These are phyloP conservation scores for Collybia nuda DNA, from an alignment of 768 basidiomycete genomes.

Conservation along the genomic window DNA sequence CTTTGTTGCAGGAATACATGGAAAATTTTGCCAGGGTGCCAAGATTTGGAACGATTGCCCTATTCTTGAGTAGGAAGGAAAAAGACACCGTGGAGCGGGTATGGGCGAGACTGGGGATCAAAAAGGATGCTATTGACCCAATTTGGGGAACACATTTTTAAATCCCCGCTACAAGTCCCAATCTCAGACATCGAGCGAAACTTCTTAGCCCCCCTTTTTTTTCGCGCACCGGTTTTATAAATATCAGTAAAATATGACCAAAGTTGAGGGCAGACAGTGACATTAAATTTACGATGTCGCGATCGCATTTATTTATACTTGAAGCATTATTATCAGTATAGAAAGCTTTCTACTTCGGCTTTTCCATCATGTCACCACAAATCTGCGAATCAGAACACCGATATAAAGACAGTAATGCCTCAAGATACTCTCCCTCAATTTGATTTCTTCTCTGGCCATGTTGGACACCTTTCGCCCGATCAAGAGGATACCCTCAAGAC, in stretches of 20 bases:
- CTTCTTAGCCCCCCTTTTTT: not conserved
- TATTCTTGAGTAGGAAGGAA: slow-evolving; percentile 64
- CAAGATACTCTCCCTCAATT: no score
- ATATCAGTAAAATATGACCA: no score
- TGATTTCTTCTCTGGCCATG: slow-evolving; percentile 42
- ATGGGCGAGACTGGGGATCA: slow-evolving; percentile 38
- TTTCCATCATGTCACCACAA: no score
- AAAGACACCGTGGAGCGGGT: slow-evolving; percentile 45
- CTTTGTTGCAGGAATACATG: slow-evolving; percentile 45
- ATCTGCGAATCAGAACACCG: no score
- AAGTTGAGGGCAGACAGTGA: no score
- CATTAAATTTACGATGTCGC: no score
- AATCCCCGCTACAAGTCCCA: slow-evolving; percentile 6
- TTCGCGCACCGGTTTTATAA: not conserved
- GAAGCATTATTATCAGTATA: no score
- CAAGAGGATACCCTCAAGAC: slow-evolving; percentile 48
- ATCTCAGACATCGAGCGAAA: not conserved
- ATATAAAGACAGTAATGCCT: no score
- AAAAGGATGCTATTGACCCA: slow-evolving; percentile 14
- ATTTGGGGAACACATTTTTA: slow-evolving; percentile 17
- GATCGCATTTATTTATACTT: no score
- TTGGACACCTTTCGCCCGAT: slow-evolving; percentile 48
- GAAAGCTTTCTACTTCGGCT: no score
- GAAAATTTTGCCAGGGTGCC: slow-evolving; percentile 50
- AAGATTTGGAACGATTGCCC: slow-evolving; percentile 60